Conservation (phyloP, 257 asterid species). For the Marsdenia floribunda region DNA sequence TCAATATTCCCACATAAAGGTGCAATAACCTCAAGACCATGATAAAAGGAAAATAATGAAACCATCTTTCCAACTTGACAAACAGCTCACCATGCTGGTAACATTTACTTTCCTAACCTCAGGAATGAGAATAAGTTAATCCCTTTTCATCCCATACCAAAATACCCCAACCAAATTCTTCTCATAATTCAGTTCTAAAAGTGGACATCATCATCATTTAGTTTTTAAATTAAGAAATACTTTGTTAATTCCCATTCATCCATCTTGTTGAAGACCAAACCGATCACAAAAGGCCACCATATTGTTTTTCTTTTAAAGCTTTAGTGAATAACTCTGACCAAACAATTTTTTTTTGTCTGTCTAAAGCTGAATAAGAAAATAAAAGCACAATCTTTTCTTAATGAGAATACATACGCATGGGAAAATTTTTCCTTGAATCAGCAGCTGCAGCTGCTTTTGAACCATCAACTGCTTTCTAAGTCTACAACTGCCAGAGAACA, state of each 20-base stretch:
- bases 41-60: neutral
- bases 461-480: constrained; percentile 9
- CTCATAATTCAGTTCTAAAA: neutral
- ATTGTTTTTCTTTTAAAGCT: neutral
- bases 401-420: neutral
- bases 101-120: neutral
- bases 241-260: neutral
- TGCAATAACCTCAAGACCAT: neutral
- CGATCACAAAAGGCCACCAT: neutral
- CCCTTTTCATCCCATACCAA: neutral
- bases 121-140: neutral
- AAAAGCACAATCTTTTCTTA: neutral
- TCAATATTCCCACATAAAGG: neutral
- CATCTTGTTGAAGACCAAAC: neutral
- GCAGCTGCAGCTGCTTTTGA: constrained; percentile 9
- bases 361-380: neutral
- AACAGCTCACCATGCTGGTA: neutral
- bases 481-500: constrained; percentile 10
- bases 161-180: neutral
- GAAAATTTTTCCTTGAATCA: constrained; percentile 3
- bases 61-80: neutral
- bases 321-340: neutral
- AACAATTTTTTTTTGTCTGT: neutral
- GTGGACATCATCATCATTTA: neutral
- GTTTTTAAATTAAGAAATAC: neutral